Base-by-base conservation (phyloP, 2,329 filamentous ascomycete species). In the Ramichloridium luteum region DNA sequence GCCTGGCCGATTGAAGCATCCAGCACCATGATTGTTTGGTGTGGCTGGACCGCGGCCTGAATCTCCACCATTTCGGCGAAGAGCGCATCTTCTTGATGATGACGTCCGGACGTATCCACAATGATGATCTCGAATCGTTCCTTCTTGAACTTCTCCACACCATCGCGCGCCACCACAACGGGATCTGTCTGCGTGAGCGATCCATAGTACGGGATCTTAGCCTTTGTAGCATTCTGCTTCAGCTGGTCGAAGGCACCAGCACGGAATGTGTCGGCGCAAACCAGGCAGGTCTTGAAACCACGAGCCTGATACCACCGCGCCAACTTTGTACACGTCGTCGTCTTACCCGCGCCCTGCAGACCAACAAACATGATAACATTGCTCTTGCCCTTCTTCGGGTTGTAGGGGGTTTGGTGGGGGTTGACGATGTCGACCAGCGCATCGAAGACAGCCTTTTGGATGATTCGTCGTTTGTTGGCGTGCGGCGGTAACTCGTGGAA, bases 321-420 rank as follows among this genome's bases (percentile, higher is more conserved):
- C 41, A 98, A 68, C 62, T 98, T 98, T 25, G 90, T 98, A 70
- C 90, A 96, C 9, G 88, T 92, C 2, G 90, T 98, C 14, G 90
- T 98, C 62, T 98, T 98, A 58, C 90, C 90, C 4, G 88, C 84
- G 67, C 90, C 90, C 60, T 98, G 90, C 29, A 98, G 69, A 62
- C 90, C 90, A 41, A 98, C 90, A 57, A 98, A 96, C 90, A 98
- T 98, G 60, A 98, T 94, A 54, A 98, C 82, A 58, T 94, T 98
- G 41, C 80, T 69, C 57, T 85, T 90, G 44, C 86, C 85, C 63
- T 96, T 98, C 65, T 92, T 93, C 13, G 88, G 86, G 57, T 92
- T 90, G 68, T 93, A 98, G 0, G 88, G 80, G 45, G 93, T 86
- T 49, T 82, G 79, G 59, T 96, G 88, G 15, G 90, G 90, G 51